Conservation (phyloP, 1,139 yeast genomes). For the Yamadazyma spencermartinsiae region DNA sequence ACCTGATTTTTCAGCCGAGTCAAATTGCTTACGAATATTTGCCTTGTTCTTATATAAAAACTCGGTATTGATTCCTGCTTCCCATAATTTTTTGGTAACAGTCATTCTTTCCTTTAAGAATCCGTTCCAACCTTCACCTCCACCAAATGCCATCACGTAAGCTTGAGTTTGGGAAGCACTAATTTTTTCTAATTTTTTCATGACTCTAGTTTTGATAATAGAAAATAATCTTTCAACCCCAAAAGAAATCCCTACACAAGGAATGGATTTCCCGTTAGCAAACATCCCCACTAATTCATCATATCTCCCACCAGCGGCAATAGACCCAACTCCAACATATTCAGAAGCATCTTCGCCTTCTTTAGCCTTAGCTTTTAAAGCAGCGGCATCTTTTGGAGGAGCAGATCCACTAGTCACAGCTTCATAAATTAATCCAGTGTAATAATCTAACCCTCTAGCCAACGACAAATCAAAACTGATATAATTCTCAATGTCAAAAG, state of each 20-base stretch:
- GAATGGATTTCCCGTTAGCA: conserved; percentile 87
- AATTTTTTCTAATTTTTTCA: conserved; percentile 53
- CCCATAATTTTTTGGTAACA: conserved; percentile 81
- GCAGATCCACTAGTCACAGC: conserved; percentile 95
- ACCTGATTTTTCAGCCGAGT: conserved; percentile 94
- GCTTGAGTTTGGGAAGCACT: conserved; percentile 90
- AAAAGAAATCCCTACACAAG: conserved; percentile 95
- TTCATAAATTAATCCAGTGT: conserved; percentile 94
- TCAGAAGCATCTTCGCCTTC: conserved; percentile 84
- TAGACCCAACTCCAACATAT: conserved; percentile 96
- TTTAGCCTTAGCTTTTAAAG: conserved; percentile 56
- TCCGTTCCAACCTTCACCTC: conserved; percentile 95
- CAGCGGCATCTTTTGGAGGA: conserved; percentile 79
- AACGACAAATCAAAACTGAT: conserved; percentile 88
- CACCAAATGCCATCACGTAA: conserved; percentile 96
- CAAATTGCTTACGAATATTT: conserved; percentile 92
- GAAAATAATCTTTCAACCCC: conserved; percentile 96
- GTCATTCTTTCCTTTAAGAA: conserved; percentile 89
- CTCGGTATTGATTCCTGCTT: conserved; percentile 85
- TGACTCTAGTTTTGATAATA: conserved; percentile 73
- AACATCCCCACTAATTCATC: conserved; percentile 97
- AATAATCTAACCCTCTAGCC: conserved; percentile 96
- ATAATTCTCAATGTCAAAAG: conserved; percentile 64
- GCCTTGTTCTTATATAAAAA: conserved; percentile 90
- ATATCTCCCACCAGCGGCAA: conserved; percentile 98